Base-by-base conservation (phyloP, 148 eudicot species). In the Nyssa sinensis region DNA sequence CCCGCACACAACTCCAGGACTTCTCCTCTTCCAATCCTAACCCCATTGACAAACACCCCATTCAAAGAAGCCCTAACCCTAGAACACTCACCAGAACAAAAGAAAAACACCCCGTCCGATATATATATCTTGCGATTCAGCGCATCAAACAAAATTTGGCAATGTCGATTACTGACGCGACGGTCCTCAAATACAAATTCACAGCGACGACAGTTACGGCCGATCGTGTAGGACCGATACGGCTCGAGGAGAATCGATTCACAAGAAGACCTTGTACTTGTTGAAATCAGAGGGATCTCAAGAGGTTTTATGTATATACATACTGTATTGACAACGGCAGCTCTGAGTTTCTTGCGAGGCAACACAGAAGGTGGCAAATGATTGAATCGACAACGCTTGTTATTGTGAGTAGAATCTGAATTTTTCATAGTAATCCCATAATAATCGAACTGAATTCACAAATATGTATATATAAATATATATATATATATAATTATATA, bases 41-140 rank as follows among this genome's bases (percentile, higher is more conserved):
- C 83, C 68, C 94, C 94, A 80, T 93, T 91, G 39, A 93, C 86
- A 86, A 85, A 89, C 67, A 90, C 82, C 37, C 97, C 98, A 76
- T 91, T 93, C 75, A 83, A 49, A 13, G 96, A 87, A 79, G 78
- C 90, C 85, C 74, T 88, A 76, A 70, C 81, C 67, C 74, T 78
- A 76, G 72, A 84, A 80, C 70, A 39, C 74, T 57, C 75, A 75
- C 21, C 1, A 71, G 55, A 19, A 14, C 60, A 44, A 67, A 61
- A 41, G 59, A 77, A 79, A 69, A 79, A 81, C 11, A 81, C 76
- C 3, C 97, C 92, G 88, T 91, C 92, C 70, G 79, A 79, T 64
- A 91, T 68, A 72, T 75, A 83, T 37, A 93, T 64, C 78, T 83
- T 93, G 61, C 81, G 81, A 72, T 71, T 47, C 55, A 65, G 67